Conservation (phyloP, 2,329 filamentous ascomycete species). For the Shiraia bambusicola region DNA sequence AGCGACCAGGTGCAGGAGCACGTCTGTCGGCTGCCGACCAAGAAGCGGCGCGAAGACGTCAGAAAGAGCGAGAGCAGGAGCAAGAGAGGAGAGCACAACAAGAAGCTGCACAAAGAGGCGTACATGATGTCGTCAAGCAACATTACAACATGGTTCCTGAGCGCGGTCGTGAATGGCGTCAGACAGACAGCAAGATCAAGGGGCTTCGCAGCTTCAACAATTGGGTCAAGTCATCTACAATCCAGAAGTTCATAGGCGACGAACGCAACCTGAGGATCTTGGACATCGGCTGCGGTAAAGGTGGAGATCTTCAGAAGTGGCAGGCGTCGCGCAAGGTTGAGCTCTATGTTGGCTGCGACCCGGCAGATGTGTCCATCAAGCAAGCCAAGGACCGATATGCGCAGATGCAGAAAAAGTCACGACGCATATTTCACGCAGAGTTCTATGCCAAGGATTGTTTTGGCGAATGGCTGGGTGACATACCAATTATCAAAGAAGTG, state of each 20-base stretch:
- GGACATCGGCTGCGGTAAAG: conserved; percentile 95
- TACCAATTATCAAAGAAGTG: conserved; percentile 80
- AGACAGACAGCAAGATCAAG: conserved; percentile 92
- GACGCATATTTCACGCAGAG: conserved; percentile 75
- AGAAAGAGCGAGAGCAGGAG: conserved; percentile 45
- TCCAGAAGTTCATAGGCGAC: conserved; percentile 76
- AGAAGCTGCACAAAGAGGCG: conserved; percentile 54
- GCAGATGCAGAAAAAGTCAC: conserved; percentile 64
- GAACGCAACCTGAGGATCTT: conserved; percentile 71
- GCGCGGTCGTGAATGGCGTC: conserved; percentile 89
- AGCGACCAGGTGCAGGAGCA: conserved; percentile 54
- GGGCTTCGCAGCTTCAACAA: conserved; percentile 95
- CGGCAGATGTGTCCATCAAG: conserved; percentile 86
- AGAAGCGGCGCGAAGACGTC: conserved; percentile 63
- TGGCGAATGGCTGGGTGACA: conserved; percentile 75
- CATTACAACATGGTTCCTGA: conserved; percentile 97
- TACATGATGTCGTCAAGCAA: conserved; percentile 83
- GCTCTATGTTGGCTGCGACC: conserved; percentile 91
- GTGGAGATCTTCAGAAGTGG: conserved; percentile 94
- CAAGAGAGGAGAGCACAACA: conserved; percentile 52
- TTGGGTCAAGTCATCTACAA: conserved; percentile 97
- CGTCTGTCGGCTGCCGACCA: conserved; percentile 69
- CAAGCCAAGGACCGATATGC: conserved; percentile 85
- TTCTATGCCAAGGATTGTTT: conserved; percentile 94
- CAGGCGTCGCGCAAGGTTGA: conserved; percentile 86